Conservation (phyloP, 495 filamentous ascomycete species). For the Pyrenula massariospora region DNA sequence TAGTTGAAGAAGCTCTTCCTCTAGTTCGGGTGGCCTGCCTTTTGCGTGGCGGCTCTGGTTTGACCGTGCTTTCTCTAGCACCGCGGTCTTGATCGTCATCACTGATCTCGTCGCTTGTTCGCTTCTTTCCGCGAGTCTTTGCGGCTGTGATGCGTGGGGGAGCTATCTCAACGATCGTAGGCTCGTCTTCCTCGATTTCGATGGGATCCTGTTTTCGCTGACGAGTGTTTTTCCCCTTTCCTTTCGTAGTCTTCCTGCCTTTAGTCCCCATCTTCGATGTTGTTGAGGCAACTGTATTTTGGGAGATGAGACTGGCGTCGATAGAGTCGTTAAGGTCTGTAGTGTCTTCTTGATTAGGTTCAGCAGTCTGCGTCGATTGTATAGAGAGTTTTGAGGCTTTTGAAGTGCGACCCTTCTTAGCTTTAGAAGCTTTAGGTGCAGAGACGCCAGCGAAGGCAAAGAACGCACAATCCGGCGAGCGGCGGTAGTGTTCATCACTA, state of each 20-base stretch:
- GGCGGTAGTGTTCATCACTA: conserved; percentile 79
- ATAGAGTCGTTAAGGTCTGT: conserved; percentile 38
- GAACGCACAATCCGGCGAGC: conserved; percentile 71
- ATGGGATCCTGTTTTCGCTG: conserved; percentile 47
- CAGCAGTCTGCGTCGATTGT: conserved; percentile 50
- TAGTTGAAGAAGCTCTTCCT: conserved; percentile 26
- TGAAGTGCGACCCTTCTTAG: conserved; percentile 49
- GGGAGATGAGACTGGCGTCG: conserved; percentile 58
- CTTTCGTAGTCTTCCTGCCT: conserved; percentile 34
- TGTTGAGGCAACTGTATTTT: conserved; percentile 21
- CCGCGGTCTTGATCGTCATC: conserved; percentile 25
- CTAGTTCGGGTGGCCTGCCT: conserved; percentile 49
- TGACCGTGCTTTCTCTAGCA: conserved; percentile 8
- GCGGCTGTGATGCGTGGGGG: conserved; percentile 28
- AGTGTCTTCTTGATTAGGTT: conserved; percentile 28
- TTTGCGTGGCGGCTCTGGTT: conserved; percentile 43
- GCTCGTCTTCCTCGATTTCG: conserved; percentile 31
- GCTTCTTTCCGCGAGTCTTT: conserved; percentile 46
- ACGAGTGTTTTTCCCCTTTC: conserved; percentile 27
- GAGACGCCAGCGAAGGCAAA: conserved; percentile 46
- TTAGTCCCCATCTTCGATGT: conserved; percentile 40
- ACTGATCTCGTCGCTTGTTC: conserved; percentile 49
- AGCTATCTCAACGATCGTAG: conserved; percentile 25
- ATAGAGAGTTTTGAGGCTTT: conserved; percentile 61
- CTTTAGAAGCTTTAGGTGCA: conserved; percentile 34